phyloP scores from a whole-genome alignment of 805 yeast species.

The Saturnispora ahearnii region DNA sequence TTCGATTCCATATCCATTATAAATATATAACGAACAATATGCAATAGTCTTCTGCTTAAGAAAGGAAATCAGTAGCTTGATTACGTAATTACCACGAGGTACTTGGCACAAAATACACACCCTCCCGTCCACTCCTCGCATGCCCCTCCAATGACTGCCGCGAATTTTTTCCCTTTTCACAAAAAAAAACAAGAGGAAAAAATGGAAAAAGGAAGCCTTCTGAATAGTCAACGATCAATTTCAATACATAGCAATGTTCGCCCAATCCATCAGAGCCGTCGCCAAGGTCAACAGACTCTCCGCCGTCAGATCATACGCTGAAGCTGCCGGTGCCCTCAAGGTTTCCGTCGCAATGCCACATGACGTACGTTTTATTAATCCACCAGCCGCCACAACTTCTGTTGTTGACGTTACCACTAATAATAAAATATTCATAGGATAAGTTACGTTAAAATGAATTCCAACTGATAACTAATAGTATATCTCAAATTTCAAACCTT shows the following conservation, averaged over 20 bases:
- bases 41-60: too few relatives aligned
- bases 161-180: neutral
- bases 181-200: too few relatives aligned
- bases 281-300: conserved; percentile 44
- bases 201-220: too few relatives aligned
- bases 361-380: conserved; percentile 30
- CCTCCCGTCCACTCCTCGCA: neutral
- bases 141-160: neutral
- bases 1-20: neutral
- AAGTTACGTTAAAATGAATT: too few relatives aligned
- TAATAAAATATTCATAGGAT: too few relatives aligned
- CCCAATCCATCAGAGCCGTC: conserved; percentile 54
- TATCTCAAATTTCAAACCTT: too few relatives aligned
- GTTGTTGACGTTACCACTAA: too few relatives aligned
- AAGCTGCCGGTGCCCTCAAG: conserved; percentile 74
- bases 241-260: conserved; percentile 36
- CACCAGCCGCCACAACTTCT: too few relatives aligned
- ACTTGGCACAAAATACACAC: neutral
- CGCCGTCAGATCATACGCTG: conserved; percentile 81
- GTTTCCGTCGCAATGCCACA: conserved; percentile 89
- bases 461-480: too few relatives aligned
- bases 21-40: too few relatives aligned
- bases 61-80: neutral
- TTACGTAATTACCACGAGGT: neutral
- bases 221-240: too few relatives aligned